Evolutionary conservation across 371 early-diverging fungal species (phyloP), one percentile per base, ranked within the genome.

Genomic region (Phascolomyces articulosus): DNA sequence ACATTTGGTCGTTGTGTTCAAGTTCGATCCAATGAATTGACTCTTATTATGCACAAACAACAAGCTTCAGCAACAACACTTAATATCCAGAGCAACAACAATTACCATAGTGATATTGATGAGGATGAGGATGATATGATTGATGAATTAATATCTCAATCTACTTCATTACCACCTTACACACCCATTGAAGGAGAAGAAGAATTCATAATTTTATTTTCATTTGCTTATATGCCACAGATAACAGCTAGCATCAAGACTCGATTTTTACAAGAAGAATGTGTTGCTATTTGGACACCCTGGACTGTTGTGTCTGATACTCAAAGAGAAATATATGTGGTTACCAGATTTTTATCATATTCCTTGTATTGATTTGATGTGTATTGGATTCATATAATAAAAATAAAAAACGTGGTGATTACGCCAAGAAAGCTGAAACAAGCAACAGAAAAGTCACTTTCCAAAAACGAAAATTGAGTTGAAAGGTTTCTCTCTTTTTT

Each of bases 241-340:
- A 27, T 18, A 3, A 27, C 41, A 18, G 26, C 8, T 15, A 58
- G 40, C 7, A 26, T 34, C 16, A 44, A 41, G 16, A 21, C 3
- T 2, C n/a, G 20, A 27, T 27, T 59, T 10, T 18, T 59, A n/a
- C n/a, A 59, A n/a, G 60, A 59, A 28, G 60, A 59, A 29, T 59
- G 60, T 28, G 60, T 47, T 9, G 60, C 28, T 27, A 29, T 59
- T 20, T 59, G 60, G 60, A 38, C 60, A 8, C 60, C 60, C 16
- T 47, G 41, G 60, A 47, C 47, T 6, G 44, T 47, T 41, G 34
- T 29, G 16, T 55, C 56, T 3, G 18, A 10, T 26, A 29, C 10
- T 0, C 3, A 44, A 10, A 21, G 51, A n/a, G 60, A 59, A 28
- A 28, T 59, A 11, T 59, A 44, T 29, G 44, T 59, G n/a, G 29